phyloP scores from a whole-genome alignment of 2,329 filamentous ascomycete species.

The Pseudocercospora macadamiae region DNA sequence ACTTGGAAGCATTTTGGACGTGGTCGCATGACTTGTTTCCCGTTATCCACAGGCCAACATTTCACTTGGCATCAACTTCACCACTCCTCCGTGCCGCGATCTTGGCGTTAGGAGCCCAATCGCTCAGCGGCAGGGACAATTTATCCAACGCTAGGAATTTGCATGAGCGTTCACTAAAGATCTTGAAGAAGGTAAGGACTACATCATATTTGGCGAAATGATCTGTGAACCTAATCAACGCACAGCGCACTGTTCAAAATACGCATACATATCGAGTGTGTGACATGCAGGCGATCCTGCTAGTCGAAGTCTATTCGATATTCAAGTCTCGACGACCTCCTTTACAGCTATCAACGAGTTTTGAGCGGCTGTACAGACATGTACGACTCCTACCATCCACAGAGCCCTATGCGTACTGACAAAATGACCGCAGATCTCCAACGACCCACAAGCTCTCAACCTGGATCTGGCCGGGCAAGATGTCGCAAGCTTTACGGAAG shows the following conservation, averaged over 20 bases:
- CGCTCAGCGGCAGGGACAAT: slow-evolving; percentile 36
- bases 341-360: slow-evolving; percentile 42
- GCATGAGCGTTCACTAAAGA: slow-evolving; percentile 47
- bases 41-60: slow-evolving; percentile 47
- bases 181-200: slow-evolving; percentile 37
- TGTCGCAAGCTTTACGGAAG: neutral
- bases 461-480: neutral
- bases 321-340: slow-evolving; percentile 46
- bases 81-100: slow-evolving; percentile 51
- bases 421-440: slow-evolving; percentile 5
- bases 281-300: slow-evolving; percentile 49
- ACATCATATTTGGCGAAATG: neutral
- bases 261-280: slow-evolving; percentile 36
- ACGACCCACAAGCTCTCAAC: slow-evolving; percentile 11
- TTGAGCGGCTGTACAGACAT: slow-evolving; percentile 40
- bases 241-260: slow-evolving; percentile 24
- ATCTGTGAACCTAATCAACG: neutral
- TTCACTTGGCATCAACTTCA: slow-evolving; percentile 39
- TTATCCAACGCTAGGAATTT: slow-evolving; percentile 42
- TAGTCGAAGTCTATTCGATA: slow-evolving; percentile 48
- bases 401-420: neutral
- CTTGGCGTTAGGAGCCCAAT: slow-evolving; percentile 48
- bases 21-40: slow-evolving; percentile 50
- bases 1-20: slow-evolving; percentile 51
- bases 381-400: no score